Percentiles rank a stretch among this genome's conserved stretches.
Conservation (phyloP, 192 early-diverging fungal genomes). For the Diversispora eburnea region DNA sequence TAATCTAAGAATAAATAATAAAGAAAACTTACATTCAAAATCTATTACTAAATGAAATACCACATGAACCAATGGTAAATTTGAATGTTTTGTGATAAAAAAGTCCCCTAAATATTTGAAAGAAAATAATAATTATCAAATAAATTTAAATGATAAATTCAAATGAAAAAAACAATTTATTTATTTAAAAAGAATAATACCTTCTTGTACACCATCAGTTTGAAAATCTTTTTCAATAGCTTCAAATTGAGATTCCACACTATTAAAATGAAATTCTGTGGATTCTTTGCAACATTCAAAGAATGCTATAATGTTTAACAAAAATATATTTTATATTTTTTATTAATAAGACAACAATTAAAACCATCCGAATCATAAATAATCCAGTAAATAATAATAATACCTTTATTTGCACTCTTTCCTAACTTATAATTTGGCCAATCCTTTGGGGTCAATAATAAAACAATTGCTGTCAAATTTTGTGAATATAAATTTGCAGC, state of each 20-base stretch:
- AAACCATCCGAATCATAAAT: background rate
- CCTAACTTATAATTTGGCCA: conserved; percentile 55
- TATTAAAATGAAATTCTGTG: conserved; percentile 75
- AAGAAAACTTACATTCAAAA: conserved; percentile 43
- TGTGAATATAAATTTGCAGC: conserved; percentile 61
- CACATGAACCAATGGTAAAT: conserved; percentile 66
- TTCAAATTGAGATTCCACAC: conserved; percentile 61
- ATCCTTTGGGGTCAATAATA: conserved; percentile 44
- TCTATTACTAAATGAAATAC: conserved; percentile 72
- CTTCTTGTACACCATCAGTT: conserved; percentile 46
- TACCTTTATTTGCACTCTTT: conserved; percentile 53
- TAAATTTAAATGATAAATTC: background rate
- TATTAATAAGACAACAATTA: background rate
- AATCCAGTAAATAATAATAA: no score
- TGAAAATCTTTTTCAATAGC: conserved; percentile 48
- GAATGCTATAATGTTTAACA: conserved; percentile 39
- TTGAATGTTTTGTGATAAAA: conserved; percentile 73
- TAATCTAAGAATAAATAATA: background rate
- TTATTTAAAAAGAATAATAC: conserved; percentile 26
- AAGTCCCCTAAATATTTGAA: conserved; percentile 52
- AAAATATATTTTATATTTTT: background rate
- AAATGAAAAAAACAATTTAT: background rate
- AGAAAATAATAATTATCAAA: background rate
- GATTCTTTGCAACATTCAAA: conserved; percentile 61
- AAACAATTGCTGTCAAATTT: conserved; percentile 56